Percentiles rank a stretch among this genome's conserved stretches.
These are phyloP conservation scores for Phaeosphaeria sp. DNA, from an alignment of 2,329 filamentous ascomycete genomes.

Conservation along the genomic window DNA sequence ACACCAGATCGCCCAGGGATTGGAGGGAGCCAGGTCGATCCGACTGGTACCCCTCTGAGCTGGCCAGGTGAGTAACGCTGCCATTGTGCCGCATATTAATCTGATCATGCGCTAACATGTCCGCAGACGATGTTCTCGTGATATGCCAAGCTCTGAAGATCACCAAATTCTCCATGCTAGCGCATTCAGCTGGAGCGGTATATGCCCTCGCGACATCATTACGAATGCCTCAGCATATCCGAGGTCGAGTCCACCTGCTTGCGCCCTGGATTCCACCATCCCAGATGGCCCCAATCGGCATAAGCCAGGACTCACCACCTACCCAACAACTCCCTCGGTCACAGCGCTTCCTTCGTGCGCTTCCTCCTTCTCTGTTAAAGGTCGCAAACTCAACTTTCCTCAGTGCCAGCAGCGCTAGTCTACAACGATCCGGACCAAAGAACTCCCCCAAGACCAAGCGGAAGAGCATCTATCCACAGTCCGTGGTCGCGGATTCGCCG, in stretches of 20 bases:
- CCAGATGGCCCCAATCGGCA: constrained; percentile 57
- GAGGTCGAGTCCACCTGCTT: constrained; percentile 89
- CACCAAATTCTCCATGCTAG: constrained; percentile 93
- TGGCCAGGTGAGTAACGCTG: constrained; percentile 77
- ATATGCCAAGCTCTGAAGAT: constrained; percentile 93
- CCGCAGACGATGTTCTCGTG: constrained; percentile 79
- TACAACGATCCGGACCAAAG: constrained; percentile 61
- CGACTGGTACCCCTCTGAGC: constrained; percentile 84
- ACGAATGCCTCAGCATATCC: constrained; percentile 94
- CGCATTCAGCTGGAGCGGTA: constrained; percentile 96
- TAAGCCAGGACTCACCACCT: constrained; percentile 75
- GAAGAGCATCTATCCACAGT: constrained; percentile 33
- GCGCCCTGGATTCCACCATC: constrained; percentile 96
- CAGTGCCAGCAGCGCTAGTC: constrained; percentile 85
- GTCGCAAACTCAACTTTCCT: constrained; percentile 97
- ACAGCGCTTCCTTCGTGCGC: constrained; percentile 85
- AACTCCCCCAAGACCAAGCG: constrained; percentile 53
- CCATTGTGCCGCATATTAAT: not conserved
- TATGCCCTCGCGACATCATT: constrained; percentile 95
- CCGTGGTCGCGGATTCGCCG: constrained; percentile 15
- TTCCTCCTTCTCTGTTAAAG: constrained; percentile 89
- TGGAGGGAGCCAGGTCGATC: constrained; percentile 86
- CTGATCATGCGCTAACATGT: constrained; percentile 22
- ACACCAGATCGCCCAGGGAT: constrained; percentile 94
- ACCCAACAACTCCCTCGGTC: constrained; percentile 88